Base-by-base conservation (phyloP, 176 grass and related monocot genomes). In the Metroxylon sagu region DNA sequence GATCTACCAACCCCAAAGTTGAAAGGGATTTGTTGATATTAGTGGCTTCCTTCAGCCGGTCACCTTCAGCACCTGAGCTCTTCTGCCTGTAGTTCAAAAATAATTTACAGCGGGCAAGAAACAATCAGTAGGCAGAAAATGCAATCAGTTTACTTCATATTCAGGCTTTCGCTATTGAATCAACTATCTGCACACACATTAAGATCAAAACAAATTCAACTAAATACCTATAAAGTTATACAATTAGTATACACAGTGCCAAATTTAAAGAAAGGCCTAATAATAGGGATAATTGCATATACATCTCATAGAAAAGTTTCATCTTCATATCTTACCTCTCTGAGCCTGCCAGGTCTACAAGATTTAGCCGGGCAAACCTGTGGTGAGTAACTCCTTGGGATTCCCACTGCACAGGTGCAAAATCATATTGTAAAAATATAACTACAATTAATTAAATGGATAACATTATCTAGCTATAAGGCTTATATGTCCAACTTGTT, bases 51-150 rank as follows among this genome's bases (percentile, higher is more conserved):
- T 98, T 98, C 19, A 98, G 72, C 16, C 93, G 73, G 51, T 98
- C 93, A n/a, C 93, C 93, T 80, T 98, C 93, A 76, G 93, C 93
- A 35, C 93, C 93, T 74, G 93, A 98, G 67, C 93, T 98, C 73
- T 98, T 98, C 82, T 98, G 93, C 64, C 93, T 98, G 64, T 18
- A 19, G 29, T 39, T 66, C 58, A 61, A 14, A 8, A 43, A 43
- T 43, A 35, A 16, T 21, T 17, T 39, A 19, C 27, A 56, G 28
- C 7, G 39, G 1, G 75, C 54, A 26, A 48, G 14, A 76, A 18
- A 29, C 26, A 61, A 43, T 2, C 35, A 12, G 35, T 43, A 2
- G 5, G 35, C 35, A 43, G 12, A 43, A 43, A 12, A 43, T 14
- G 2, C 35, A 14, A 43, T 12, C 7, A 43, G 12, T 43, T 43